A percentile compares a stretch with the other conserved stretches of the same genome.
phyloP scores from a whole-genome alignment of 169 alveolate species.

The Hepatocystis sp. region DNA sequence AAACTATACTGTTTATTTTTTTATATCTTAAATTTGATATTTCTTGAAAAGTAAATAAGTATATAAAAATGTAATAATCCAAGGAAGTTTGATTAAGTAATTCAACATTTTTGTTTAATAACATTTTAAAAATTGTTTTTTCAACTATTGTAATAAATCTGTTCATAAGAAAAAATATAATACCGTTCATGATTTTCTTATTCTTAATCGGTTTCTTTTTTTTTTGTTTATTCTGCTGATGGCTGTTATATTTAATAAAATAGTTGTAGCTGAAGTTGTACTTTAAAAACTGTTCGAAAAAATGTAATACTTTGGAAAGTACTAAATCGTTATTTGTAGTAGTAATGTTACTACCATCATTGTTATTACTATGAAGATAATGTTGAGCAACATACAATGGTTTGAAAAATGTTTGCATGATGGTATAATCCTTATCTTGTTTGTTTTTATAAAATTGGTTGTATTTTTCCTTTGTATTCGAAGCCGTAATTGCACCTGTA shows the following conservation, averaged over 20 bases:
- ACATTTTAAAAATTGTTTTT: conserved; percentile 5
- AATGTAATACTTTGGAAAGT: conserved; percentile 7
- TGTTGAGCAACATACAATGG: not conserved
- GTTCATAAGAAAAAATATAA: too few relatives aligned
- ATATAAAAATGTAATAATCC: conserved; percentile 32
- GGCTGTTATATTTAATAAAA: not conserved
- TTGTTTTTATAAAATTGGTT: too few relatives aligned
- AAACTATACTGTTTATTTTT: not conserved
- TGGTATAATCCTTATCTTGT: not conserved
- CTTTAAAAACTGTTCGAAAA: conserved; percentile 47
- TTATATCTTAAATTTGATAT: conserved; percentile 3
- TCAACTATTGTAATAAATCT: too few relatives aligned
- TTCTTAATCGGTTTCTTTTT: too few relatives aligned
- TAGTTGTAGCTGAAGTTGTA: conserved; percentile 44
- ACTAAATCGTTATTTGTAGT: not conserved
- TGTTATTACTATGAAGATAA: too few relatives aligned
- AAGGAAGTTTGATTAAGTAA: too few relatives aligned
- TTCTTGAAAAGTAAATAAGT: conserved; percentile 18
- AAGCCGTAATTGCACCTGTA: too few relatives aligned
- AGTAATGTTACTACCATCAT: too few relatives aligned
- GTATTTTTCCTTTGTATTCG: too few relatives aligned
- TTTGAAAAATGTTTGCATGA: not conserved
- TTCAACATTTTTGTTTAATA: too few relatives aligned
- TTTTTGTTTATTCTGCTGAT: not conserved
- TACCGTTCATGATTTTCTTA: too few relatives aligned